Percentiles rank a stretch among this genome's conserved stretches.
phyloP scores from a whole-genome alignment of 176 grass and related monocot genomes.

The Pontederia paniculata region DNA sequence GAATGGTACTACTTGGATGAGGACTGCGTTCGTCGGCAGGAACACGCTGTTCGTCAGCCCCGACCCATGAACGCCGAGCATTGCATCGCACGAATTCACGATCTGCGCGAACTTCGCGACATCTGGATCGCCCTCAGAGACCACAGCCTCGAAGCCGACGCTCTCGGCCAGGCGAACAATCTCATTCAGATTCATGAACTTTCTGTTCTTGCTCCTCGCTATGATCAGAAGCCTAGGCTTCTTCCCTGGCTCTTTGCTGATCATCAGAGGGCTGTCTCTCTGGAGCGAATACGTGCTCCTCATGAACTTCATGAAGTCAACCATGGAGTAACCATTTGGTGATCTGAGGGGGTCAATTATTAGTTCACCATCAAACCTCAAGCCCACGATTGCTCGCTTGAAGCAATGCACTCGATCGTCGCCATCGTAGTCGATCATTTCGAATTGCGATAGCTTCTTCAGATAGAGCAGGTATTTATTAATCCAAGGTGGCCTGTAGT shows the following conservation, averaged over 20 bases:
- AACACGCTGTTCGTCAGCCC: constrained; percentile 28
- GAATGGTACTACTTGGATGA: constrained; percentile 22
- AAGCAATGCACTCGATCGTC: constrained; percentile 11
- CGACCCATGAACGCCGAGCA: constrained; percentile 26
- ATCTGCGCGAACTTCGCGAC: constrained; percentile 9
- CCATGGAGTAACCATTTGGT: constrained; percentile 18
- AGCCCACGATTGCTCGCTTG: constrained; percentile 13
- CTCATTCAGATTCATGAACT: constrained; percentile 17
- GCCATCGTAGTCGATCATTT: constrained; percentile 11
- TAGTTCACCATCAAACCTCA: constrained; percentile 20
- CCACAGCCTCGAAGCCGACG: constrained; percentile 19
- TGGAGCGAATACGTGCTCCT: constrained; percentile 3
- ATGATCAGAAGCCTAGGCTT: constrained; percentile 21
- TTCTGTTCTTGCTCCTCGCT: constrained; percentile 12
- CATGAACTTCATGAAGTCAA: constrained; percentile 21
- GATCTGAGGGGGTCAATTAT: constrained; percentile 13
- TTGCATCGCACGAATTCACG: constrained; percentile 29
- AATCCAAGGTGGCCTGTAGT: constrained; percentile 11
- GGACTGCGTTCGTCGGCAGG: constrained; percentile 15
- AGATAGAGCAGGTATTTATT: constrained; percentile 17
- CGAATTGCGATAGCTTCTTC: constrained; percentile 3
- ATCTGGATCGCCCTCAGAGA: background rate
- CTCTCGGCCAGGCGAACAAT: constrained; percentile 10
- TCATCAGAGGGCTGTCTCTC: constrained; percentile 6
- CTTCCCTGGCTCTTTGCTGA: background rate